Conservation (phyloP, 352 stramenopile genomes). For the Globisporangium rhizosaccharum region DNA sequence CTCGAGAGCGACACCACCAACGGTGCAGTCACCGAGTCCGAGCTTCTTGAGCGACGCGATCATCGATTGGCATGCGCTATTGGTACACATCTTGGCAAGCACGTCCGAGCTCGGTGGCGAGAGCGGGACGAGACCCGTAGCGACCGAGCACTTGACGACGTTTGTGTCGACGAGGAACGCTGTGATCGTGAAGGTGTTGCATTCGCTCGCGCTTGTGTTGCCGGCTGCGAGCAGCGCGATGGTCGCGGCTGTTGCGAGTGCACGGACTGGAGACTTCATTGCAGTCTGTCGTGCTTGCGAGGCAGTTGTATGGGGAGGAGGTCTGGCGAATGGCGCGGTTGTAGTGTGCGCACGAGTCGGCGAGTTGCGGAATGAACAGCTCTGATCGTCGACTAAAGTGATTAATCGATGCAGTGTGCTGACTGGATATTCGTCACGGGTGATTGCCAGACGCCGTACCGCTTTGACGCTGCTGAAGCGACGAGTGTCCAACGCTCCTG, state of each 20-base stretch:
- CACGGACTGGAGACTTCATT: too few relatives aligned
- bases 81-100: not conserved
- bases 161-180: not conserved
- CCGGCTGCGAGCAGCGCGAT: not conserved
- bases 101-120: not conserved
- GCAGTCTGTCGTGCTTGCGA: too few relatives aligned
- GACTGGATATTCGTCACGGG: too few relatives aligned
- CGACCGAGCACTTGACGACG: slow-evolving; percentile 2
- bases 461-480: too few relatives aligned
- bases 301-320: too few relatives aligned
- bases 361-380: too few relatives aligned
- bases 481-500: too few relatives aligned
- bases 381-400: too few relatives aligned
- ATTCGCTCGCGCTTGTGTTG: not conserved
- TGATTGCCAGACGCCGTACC: too few relatives aligned
- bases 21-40: slow-evolving; percentile 4
- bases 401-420: too few relatives aligned
- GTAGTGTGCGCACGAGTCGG: too few relatives aligned
- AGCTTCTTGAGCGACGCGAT: slow-evolving; percentile 4
- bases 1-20: not conserved
- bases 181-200: not conserved
- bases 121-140: not conserved
- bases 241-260: not conserved
- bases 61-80: not conserved
- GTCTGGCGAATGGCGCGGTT: too few relatives aligned